Conservation (phyloP, 1,139 yeast genomes). For the Schwanniomyces etchellsii region DNA sequence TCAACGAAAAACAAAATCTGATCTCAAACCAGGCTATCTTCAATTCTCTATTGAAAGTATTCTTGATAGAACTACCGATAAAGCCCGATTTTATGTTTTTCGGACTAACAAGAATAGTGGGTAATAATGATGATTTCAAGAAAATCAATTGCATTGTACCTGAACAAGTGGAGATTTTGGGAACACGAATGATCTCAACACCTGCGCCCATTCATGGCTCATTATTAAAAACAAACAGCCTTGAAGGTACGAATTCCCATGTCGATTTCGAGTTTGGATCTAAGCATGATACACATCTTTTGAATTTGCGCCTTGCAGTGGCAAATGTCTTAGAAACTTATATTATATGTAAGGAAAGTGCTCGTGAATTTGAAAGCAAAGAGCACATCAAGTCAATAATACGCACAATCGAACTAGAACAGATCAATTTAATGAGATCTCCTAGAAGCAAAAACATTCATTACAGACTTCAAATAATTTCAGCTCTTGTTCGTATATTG, state of each 20-base stretch:
- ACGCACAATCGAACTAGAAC: slow-evolving; percentile 47
- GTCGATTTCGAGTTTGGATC: slow-evolving; percentile 14
- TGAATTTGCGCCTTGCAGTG: slow-evolving; percentile 35
- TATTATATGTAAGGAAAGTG: slow-evolving; percentile 25
- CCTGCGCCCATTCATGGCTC: slow-evolving; percentile 25
- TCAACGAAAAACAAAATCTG: background rate
- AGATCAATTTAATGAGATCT: slow-evolving; percentile 37
- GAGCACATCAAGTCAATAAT: slow-evolving; percentile 40
- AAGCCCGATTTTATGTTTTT: slow-evolving; percentile 37
- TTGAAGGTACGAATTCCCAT: slow-evolving; percentile 1
- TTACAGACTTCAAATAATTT: slow-evolving; percentile 38
- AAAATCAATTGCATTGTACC: slow-evolving; percentile 32
- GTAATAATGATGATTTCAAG: slow-evolving; percentile 40
- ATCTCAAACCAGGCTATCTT: slow-evolving; percentile 17
- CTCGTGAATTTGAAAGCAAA: slow-evolving; percentile 27
- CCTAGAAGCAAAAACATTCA: slow-evolving; percentile 43
- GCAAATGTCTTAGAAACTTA: slow-evolving; percentile 41
- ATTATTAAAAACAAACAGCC: background rate
- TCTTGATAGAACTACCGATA: slow-evolving; percentile 35
- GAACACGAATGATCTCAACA: slow-evolving; percentile 19
- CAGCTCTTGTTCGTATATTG: slow-evolving; percentile 27
- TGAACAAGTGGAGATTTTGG: slow-evolving; percentile 15
- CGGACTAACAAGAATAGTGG: slow-evolving; percentile 51
- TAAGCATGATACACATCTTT: slow-evolving; percentile 39
- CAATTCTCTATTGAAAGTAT: slow-evolving; percentile 33